Conservation (phyloP, 1,139 yeast species). For the Kodamaea sp. region DNA sequence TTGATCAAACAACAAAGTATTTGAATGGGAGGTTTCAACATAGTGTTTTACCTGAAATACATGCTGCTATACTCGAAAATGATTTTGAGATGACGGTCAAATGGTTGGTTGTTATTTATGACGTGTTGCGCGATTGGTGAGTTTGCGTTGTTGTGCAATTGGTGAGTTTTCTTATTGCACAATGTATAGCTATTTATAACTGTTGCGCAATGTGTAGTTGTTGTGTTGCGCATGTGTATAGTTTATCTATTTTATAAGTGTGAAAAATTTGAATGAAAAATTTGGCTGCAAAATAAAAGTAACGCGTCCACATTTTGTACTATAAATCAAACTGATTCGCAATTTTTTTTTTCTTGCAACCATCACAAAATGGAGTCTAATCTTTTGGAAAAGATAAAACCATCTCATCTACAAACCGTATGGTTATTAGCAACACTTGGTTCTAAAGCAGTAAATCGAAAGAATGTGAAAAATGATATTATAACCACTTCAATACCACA, state of each 20-base stretch:
- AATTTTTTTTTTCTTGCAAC: no score
- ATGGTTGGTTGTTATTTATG: constrained; percentile 29
- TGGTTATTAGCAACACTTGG: constrained; percentile 43
- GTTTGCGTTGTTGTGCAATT: neutral
- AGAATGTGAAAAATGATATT: constrained; percentile 33
- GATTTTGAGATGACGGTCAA: constrained; percentile 27
- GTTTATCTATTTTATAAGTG: no score
- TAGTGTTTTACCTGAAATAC: constrained; percentile 25
- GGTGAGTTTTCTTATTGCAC: neutral
- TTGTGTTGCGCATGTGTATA: no score
- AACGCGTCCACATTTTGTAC: no score
- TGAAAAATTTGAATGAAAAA: no score
- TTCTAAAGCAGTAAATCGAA: constrained; percentile 25
- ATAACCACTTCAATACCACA: constrained; percentile 45
- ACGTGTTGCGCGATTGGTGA: constrained; percentile 18
- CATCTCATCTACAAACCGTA: constrained; percentile 11
- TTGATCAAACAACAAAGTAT: constrained; percentile 6
- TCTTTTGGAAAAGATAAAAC: neutral
- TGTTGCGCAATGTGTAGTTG: no score
- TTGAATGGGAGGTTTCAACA: constrained; percentile 12
- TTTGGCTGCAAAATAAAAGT: no score
- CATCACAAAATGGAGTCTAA: neutral
- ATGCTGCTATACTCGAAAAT: constrained; percentile 20
- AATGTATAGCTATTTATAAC: neutral
- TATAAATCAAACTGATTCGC: no score